Base-by-base conservation (phyloP, 2,329 filamentous ascomycete genomes). In the Diaporthe longicolla region DNA sequence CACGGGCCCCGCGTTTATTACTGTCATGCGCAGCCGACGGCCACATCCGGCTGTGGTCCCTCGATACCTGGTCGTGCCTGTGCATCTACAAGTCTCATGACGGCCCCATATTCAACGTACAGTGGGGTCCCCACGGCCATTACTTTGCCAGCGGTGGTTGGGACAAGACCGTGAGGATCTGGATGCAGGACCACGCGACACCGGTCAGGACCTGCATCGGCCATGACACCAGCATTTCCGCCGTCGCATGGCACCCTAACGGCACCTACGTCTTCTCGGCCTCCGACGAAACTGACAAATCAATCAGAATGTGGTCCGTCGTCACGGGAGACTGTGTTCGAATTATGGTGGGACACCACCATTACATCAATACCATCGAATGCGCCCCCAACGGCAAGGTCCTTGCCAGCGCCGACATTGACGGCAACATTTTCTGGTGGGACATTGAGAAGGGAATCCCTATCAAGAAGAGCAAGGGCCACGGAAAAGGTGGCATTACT, bases 231-330 rank as follows among this genome's bases (percentile, higher is more conserved):
- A 93, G 95, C 78, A 94, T 98, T n/a, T 97, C 97, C 69, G 92
- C 92, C 57, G 88, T 98, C n/a, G 89, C 93, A 19, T 99, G 97
- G 92, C 97, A 99, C 79, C 95, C 96, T 0, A 99, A 99, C 81
- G 95, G 94, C 24, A 91, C 93, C 8, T 99, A 98, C 79, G 87
- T 98, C 58, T 98, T 99, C 83, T 98, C 97, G 0, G 95, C 94
- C 4, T 97, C 95, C 17, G 94, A 94, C 77, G 95, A 92, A 80
- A 90, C 88, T 9, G 91, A 99, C 83, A 96, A 96, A 82, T 97
- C 95, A 0, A 94, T 98, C 45, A 93, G 97, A 40, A 98, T 99
- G 96, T 99, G 97, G 97, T 93, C 95, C 13, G 90, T 98, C n/a
- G 89, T 91, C 15, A 96, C 93, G 11, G 97, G 97, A 37, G 92